phyloP scores from a whole-genome alignment of 257 asterid species.

The Lycium barbarum region DNA sequence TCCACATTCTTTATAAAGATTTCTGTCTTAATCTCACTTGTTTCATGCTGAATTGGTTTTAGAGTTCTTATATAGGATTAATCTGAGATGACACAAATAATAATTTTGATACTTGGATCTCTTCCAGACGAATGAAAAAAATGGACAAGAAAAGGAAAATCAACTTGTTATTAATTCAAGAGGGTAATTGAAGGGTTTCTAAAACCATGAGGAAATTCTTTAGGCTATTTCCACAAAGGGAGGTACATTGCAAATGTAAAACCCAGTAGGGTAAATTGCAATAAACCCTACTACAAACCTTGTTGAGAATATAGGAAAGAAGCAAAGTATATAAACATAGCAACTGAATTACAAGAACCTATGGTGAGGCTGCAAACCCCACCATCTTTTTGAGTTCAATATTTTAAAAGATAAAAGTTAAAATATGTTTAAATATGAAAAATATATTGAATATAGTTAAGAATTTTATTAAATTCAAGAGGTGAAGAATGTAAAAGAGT shows the following conservation, averaged over 20 bases:
- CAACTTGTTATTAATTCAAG: neutral
- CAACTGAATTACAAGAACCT: neutral
- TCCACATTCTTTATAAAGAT: neutral
- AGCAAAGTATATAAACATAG: neutral
- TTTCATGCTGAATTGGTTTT: conserved; percentile 6
- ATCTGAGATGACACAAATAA: neutral
- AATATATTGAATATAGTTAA: neutral
- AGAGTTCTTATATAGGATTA: neutral
- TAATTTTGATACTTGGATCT: neutral
- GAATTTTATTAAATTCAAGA: neutral
- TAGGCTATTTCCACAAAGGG: neutral
- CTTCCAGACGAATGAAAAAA: neutral
- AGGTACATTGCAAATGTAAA: neutral
- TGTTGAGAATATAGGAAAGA: neutral
- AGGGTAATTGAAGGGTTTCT: too few relatives aligned
- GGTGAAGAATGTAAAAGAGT: neutral
- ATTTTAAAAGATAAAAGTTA: neutral
- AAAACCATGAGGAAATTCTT: neutral
- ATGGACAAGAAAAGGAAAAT: neutral
- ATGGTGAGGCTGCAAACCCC: neutral
- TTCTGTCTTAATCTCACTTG: neutral
- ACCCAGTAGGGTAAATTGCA: neutral
- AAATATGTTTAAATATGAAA: neutral
- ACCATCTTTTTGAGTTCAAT: neutral
- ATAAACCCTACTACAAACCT: neutral